A percentile compares a stretch with the other conserved stretches of the same genome.
phyloP scores from a whole-genome alignment of 2,329 filamentous ascomycete species.

The Kalaharituber pfeilii region DNA sequence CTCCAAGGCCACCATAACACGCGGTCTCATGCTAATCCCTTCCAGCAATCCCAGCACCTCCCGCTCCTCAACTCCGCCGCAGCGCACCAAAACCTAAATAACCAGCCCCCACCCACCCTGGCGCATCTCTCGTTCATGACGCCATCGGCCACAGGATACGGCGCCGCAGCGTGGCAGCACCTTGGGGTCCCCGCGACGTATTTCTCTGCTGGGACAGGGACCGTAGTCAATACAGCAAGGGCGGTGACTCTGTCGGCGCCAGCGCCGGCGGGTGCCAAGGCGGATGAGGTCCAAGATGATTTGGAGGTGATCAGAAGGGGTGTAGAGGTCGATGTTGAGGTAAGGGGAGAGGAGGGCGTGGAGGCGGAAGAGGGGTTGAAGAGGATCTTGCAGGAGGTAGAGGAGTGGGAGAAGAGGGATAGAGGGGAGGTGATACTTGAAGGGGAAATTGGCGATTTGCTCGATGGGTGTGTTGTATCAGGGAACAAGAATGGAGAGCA shows the following conservation, averaged over 20 bases:
- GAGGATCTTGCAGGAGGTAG: not conserved
- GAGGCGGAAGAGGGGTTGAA: not conserved
- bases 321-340: not conserved
- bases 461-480: too few relatives aligned
- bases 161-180: slow-evolving; percentile 5
- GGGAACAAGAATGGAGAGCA: too few relatives aligned
- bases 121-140: not conserved
- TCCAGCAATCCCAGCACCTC: slow-evolving; percentile 8
- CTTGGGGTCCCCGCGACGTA: slow-evolving; percentile 11
- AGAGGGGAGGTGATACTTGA: not conserved
- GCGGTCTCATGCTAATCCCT: slow-evolving; percentile 1
- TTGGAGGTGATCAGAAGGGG: slow-evolving; percentile 12
- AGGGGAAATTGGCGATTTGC: too few relatives aligned
- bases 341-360: not conserved
- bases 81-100: too few relatives aligned
- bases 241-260: slow-evolving; percentile 7
- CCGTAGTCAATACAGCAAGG: slow-evolving; percentile 13
- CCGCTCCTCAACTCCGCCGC: slow-evolving; percentile 4
- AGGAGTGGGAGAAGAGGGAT: not conserved
- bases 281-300: slow-evolving; percentile 16
- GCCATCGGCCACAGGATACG: not conserved
- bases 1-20: too few relatives aligned
- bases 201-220: slow-evolving; percentile 10
- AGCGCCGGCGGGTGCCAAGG: slow-evolving; percentile 10
- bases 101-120: not conserved